Base-by-base conservation (phyloP, 2,329 filamentous ascomycete genomes). In the Thelonectria olida region DNA sequence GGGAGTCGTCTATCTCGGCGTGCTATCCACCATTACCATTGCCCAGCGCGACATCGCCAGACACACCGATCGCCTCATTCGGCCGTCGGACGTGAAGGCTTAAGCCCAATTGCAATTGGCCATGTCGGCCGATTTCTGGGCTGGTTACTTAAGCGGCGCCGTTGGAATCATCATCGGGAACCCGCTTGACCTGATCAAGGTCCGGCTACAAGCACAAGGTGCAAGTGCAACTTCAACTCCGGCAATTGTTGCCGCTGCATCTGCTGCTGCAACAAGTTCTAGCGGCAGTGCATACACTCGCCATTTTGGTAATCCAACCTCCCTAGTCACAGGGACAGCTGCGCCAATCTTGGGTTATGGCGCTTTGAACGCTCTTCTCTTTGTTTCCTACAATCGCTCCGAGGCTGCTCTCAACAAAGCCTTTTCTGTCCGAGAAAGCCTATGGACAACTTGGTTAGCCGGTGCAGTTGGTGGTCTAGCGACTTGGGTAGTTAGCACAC, bases 81-180 rank as follows among this genome's bases (percentile, higher is more conserved):
- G 23, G n/a, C 42, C 34, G 44, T 20, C 45, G 22, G 49, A 63
- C 58, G 23, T 64, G 39, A 61, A 45, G 23, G 12, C 31, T 15
- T 10, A 34, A 13, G 7, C n/a, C 22, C 6, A 2, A 17, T 41
- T 15, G 42, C 38, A 23, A 12, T 38, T 52, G 3, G 50, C 13
- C 44, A 95, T 96, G 92, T 92, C 92, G 51, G 88, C 92, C 68
- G 94, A 97, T 75, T 97, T 97, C 78, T 97, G 92, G 92, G 92
- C 94, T 59, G 93, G 94, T 72, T 97, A 97, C 77, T 80, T 96
- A 63, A 95, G 91, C 73, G 95, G 95, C 54, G 93, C 91, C 58
- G 84, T 90, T 49, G 92, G 93, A 45, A 97, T 97, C 70, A 80
- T 97, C 48, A 90, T 97, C 62, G 93, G 95, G 64, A 97, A 97